Base-by-base conservation (phyloP, 345 rosid species). In the Salix suchowensis region DNA sequence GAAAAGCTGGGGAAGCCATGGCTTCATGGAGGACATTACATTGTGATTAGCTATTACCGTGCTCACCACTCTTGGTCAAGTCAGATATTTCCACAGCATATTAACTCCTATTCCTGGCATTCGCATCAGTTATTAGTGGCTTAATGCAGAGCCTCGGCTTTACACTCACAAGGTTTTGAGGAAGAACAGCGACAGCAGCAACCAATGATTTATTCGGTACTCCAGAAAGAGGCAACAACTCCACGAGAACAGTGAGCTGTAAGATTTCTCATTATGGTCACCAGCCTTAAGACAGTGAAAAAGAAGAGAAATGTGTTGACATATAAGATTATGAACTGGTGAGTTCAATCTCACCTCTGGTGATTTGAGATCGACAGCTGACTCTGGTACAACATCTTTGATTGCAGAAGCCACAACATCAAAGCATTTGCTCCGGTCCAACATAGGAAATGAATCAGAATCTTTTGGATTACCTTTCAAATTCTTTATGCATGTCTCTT, bases 341-440 rank as follows among this genome's bases (percentile, higher is more conserved):
- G 58, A 36, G 3, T 42, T 36, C 39, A 50, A 37, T 67, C 68
- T 75, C 80, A 91, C 98, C 92, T 90, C 98, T 2, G 98, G 98
- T 40, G 87, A 84, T 80, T 90, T 93, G 76, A 95, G 96, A 79
- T 95, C 98, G 48, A 91, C 97, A 14, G 65, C 84, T 69, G 98
- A 87, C 81, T 95, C 97, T 44, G 92, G 81, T 80, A 95, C 77
- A 40, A 79, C 88, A 65, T 84, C 92, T 90, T 91, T 95, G 46
- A 95, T 92, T 65, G 97, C 97, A 52, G 89, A 88, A 4, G 97
- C 97, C 71, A 91, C 97, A 23, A 85, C 82, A 15, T 78, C 84
- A 79, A 95, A 93, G 88, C 97, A 95, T 86, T 88, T 93, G 69
- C 65, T 82, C 23, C 96, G 93, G 81, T 93, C 90, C 87, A 95